Percentiles rank a stretch among this genome's conserved stretches.
Conservation (phyloP, 2,329 filamentous ascomycete genomes). For the Diaporthe amygdali region DNA sequence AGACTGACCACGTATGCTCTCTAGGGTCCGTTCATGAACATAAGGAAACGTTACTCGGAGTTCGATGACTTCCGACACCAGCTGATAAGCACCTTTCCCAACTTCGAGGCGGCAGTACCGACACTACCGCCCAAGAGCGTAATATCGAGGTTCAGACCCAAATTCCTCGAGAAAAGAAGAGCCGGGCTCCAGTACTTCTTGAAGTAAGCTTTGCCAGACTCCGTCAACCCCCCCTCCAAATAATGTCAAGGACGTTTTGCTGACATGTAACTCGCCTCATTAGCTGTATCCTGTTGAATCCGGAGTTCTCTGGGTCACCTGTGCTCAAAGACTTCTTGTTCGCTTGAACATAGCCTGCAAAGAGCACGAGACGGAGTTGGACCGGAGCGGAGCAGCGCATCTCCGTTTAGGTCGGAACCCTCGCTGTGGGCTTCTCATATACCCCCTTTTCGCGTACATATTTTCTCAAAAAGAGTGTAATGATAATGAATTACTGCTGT, state of each 20-base stretch:
- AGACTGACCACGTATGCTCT: conserved; percentile 8
- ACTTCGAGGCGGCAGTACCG: conserved; percentile 86
- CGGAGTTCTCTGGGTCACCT: conserved; percentile 90
- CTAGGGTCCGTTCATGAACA: conserved; percentile 65
- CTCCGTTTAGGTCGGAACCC: background rate
- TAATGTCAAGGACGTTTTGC: background rate
- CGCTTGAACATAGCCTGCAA: conserved; percentile 43
- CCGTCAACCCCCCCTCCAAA: background rate
- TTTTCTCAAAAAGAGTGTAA: conserved; percentile 18
- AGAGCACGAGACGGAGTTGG: background rate
- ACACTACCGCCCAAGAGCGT: conserved; percentile 88
- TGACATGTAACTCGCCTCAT: conserved; percentile 26
- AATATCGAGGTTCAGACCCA: conserved; percentile 82
- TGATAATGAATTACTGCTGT: conserved; percentile 20
- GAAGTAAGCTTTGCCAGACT: conserved; percentile 65
- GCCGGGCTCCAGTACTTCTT: conserved; percentile 89
- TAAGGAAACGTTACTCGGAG: conserved; percentile 84
- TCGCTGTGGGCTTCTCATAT: conserved; percentile 7
- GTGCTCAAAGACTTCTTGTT: conserved; percentile 92
- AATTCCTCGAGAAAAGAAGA: conserved; percentile 84
- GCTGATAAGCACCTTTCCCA: conserved; percentile 81
- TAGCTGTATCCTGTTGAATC: conserved; percentile 90
- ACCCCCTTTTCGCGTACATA: conserved; percentile 19
- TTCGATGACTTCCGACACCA: conserved; percentile 82
- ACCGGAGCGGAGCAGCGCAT: background rate